These are phyloP conservation scores for Podila verticillata DNA, from an alignment of 192 early-diverging fungal species.

Conservation along the genomic window DNA sequence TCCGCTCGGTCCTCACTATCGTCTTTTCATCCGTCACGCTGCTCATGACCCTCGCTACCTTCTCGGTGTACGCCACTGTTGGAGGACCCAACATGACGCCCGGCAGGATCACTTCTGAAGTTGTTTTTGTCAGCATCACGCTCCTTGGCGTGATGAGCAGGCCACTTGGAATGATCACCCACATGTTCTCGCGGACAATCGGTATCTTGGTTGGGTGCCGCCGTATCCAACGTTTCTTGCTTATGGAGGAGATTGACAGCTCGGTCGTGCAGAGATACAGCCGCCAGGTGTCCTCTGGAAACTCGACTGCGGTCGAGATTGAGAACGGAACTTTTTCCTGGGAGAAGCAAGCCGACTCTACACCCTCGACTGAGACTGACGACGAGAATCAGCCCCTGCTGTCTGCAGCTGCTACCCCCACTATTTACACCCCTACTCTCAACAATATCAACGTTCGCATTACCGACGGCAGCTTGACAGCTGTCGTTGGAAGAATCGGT, in stretches of 20 bases:
- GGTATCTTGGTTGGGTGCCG: conserved; percentile 65
- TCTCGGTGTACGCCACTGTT: conserved; percentile 18
- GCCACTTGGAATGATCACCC: conserved; percentile 63
- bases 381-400: conserved; percentile 28
- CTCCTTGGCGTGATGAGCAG: conserved; percentile 70
- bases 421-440: neutral
- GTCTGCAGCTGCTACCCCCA: neutral
- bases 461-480: conserved; percentile 11
- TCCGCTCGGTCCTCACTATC: conserved; percentile 22
- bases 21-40: conserved; percentile 42
- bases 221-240: conserved; percentile 60
- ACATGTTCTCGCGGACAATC: conserved; percentile 63
- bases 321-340: conserved; percentile 31
- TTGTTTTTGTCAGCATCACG: conserved; percentile 72
- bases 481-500: conserved; percentile 44
- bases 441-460: conserved; percentile 52
- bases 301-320: conserved; percentile 15
- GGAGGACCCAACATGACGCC: conserved; percentile 40
- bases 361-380: conserved; percentile 7
- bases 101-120: conserved; percentile 27
- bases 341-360: conserved; percentile 3
- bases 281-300: conserved; percentile 9
- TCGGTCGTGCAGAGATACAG: conserved; percentile 19
- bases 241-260: conserved; percentile 46
- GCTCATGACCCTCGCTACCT: conserved; percentile 31